Base-by-base conservation (phyloP, 2,329 filamentous ascomycete genomes). In the Elsinoe necatrix region DNA sequence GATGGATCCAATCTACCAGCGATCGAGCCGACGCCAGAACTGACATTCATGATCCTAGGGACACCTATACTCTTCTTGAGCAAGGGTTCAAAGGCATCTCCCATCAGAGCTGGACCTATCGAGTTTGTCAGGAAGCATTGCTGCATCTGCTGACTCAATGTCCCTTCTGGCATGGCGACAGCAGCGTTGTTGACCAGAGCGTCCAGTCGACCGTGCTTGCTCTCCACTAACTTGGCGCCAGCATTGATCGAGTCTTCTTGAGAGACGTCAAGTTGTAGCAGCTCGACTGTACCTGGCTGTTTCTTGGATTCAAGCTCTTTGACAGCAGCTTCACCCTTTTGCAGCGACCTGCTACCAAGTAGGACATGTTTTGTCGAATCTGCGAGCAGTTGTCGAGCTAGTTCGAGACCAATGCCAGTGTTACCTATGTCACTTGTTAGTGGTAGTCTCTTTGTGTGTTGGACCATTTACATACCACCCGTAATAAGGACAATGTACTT, bases 381-480 rank as follows among this genome's bases (percentile, higher is more conserved):
- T 3, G 67, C 60, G 5, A 74, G 67, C 2, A 72, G 68, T 25
- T 69, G 65, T 55, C 68, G 63, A 11, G 70, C 70, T 5, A 75
- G 68, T 57, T 74, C 74, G 57, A 72, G 71, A 29, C 77, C 76
- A 31, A 79, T 75, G 55, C 77, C 76, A 55, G 70, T 71, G 61
- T 75, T 79, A 35, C 60, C 63, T 60, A 41, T 5, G 41, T 1
- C 4, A 3, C 14, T 12, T 37, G 34, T 37, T 11, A 37, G 9
- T 29, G 27, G 9, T 9, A 4, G 27, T 29, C 9, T 29, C 27
- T 29, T 4, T 29, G 11, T 4, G 21, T 11, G 16, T 3, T 21
- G 14, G 8, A 3, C 7, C 29, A n/a, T 12, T n/a, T n/a, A 55
- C 62, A 11, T 63, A 69, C 69, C 69, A n/a, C 70, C 70, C 2